Percentiles rank a stretch among this genome's conserved stretches.
Conservation (phyloP, 2,329 filamentous ascomycete species). For the Tolypocladium nubicola region DNA sequence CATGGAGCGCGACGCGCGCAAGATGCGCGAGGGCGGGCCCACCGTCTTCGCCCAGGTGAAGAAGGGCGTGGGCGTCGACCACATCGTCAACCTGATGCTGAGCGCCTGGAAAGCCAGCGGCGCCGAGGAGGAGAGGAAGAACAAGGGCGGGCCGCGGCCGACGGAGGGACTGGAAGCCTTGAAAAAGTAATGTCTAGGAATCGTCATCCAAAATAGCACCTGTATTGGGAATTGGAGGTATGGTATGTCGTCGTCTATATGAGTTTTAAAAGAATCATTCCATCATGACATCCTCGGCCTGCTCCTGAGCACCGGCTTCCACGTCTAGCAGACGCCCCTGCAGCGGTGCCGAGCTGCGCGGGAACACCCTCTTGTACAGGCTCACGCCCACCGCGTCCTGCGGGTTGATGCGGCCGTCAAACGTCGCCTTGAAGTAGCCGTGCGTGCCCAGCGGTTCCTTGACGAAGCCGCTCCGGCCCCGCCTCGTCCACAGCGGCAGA, state of each 20-base stretch:
- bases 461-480: constrained; percentile 80
- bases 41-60: constrained; percentile 98
- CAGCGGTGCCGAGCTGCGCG: constrained; percentile 50
- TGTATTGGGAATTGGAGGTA: not conserved
- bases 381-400: constrained; percentile 90
- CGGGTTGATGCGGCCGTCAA: constrained; percentile 91
- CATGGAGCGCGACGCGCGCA: constrained; percentile 89
- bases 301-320: constrained; percentile 8
- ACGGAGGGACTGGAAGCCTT: constrained; percentile 45
- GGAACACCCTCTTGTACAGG: constrained; percentile 78
- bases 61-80: constrained; percentile 71
- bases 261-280: constrained; percentile 4
- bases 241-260: constrained; percentile 8
- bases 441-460: constrained; percentile 94
- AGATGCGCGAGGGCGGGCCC: constrained; percentile 91
- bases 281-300: constrained; percentile 24
- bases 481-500: constrained; percentile 83
- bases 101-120: constrained; percentile 91
- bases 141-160: constrained; percentile 44
- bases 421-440: constrained; percentile 99
- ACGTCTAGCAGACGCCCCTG: constrained; percentile 30
- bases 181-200: constrained; percentile 7
- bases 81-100: constrained; percentile 79
- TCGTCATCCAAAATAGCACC: not conserved
- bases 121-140: constrained; percentile 50